These are phyloP conservation scores for Rosellinia necatrix DNA, from an alignment of 2,329 filamentous ascomycete genomes.

Conservation along the genomic window DNA sequence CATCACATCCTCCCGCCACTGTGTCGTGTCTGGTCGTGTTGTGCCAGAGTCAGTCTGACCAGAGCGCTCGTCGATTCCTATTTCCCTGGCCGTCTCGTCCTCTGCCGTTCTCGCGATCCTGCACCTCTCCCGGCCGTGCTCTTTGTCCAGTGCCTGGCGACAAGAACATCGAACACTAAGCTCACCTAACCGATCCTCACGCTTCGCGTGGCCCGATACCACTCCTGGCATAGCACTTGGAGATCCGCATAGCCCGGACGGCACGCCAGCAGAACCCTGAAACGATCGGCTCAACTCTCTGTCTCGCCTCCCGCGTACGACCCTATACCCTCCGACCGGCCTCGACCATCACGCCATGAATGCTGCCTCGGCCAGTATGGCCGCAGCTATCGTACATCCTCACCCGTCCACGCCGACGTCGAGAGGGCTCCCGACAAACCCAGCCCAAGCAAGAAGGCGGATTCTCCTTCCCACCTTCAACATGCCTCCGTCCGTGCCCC, in stretches of 20 bases:
- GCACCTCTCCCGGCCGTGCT: background rate
- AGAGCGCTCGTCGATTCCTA: constrained; percentile 1
- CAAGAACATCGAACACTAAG: constrained; percentile 26
- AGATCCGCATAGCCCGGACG: constrained; percentile 24
- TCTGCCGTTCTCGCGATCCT: background rate
- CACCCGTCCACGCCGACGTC: constrained; percentile 34
- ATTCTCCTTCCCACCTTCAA: constrained; percentile 39
- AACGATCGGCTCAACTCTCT: constrained; percentile 28
- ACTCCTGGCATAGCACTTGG: constrained; percentile 18
- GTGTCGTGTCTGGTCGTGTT: constrained; percentile 18
- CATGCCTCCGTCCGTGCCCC: constrained; percentile 49
- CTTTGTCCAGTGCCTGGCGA: constrained; percentile 4
- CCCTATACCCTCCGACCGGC: background rate
- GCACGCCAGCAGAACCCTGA: constrained; percentile 25
- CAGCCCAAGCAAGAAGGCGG: constrained; percentile 38
- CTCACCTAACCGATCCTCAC: constrained; percentile 19
- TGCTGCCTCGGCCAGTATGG: constrained; percentile 40
- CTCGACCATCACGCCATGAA: constrained; percentile 31
- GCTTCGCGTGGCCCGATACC: constrained; percentile 26
- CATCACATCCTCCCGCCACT: constrained; percentile 18
- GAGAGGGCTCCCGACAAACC: constrained; percentile 36
- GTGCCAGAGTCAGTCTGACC: constrained; percentile 19
- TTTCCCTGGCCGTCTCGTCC: background rate
- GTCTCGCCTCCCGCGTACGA: constrained; percentile 22
- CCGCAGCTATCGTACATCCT: constrained; percentile 37